Evolutionary conservation across 176 grass and related monocot genomes (phyloP).

Genomic region (Areca catechu): DNA sequence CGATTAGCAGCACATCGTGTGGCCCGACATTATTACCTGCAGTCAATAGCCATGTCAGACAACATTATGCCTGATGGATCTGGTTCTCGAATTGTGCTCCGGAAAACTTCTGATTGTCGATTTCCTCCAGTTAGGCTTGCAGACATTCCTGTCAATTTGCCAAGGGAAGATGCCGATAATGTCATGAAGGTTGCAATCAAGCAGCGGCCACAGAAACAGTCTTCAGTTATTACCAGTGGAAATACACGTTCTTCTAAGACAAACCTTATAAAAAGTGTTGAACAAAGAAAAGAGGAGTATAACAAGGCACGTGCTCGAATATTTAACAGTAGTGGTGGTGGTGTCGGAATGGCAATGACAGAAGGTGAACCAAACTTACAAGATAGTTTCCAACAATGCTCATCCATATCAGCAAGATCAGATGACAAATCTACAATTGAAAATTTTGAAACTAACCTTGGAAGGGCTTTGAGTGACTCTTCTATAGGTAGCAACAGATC

Average conservation of each 20-base stretch:
- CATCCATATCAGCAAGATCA: slow-evolving; percentile 18
- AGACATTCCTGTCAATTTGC: slow-evolving; percentile 74
- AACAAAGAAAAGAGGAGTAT: slow-evolving; percentile 99
- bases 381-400: slow-evolving; percentile 44
- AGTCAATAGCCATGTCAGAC: slow-evolving; percentile 74
- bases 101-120: slow-evolving; percentile 44
- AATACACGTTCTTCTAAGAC: slow-evolving; percentile 35
- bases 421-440: slow-evolving; percentile 19
- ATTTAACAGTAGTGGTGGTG: slow-evolving; percentile 55
- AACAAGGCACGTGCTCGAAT: slow-evolving; percentile 91
- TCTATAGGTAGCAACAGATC: slow-evolving; percentile 35
- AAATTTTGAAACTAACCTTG: slow-evolving; percentile 42
- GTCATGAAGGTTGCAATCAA: slow-evolving; percentile 82
- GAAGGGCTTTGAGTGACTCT: slow-evolving; percentile 45
- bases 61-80: slow-evolving; percentile 65
- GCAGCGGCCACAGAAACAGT: slow-evolving; percentile 65
- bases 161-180: slow-evolving; percentile 46
- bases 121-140: slow-evolving; percentile 64
- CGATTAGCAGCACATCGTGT: slow-evolving; percentile 81
- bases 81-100: slow-evolving; percentile 66
- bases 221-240: slow-evolving; percentile 22
- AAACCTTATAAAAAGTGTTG: slow-evolving; percentile 76
- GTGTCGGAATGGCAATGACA: slow-evolving; percentile 19
- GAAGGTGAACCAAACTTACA: slow-evolving; percentile 51
- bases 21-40: slow-evolving; percentile 86